Conservation (phyloP, 2,329 filamentous ascomycete species). For the Dactylellina parvicollis region DNA sequence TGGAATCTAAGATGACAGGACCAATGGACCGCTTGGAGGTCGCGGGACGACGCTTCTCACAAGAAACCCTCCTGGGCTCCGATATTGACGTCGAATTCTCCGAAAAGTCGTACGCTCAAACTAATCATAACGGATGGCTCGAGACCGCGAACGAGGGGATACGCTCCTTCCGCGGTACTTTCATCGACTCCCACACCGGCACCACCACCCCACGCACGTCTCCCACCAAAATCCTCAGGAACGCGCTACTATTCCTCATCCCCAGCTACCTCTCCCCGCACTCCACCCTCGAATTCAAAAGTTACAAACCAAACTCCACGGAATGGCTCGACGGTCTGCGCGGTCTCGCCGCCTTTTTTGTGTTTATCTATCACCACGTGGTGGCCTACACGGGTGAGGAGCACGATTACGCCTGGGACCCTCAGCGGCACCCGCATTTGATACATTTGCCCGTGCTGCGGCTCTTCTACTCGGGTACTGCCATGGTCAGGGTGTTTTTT, state of each 20-base stretch:
- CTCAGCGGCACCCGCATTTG: slow-evolving; percentile 54
- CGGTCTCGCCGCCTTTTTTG: slow-evolving; percentile 44
- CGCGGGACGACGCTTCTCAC: slow-evolving; percentile 40
- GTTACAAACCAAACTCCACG: slow-evolving; percentile 48
- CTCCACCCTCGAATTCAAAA: slow-evolving; percentile 54
- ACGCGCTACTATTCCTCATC: slow-evolving; percentile 24
- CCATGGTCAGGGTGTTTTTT: slow-evolving; percentile 57
- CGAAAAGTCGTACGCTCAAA: background rate
- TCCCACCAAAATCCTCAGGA: slow-evolving; percentile 12
- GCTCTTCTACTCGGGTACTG: slow-evolving; percentile 52
- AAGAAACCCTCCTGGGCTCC: slow-evolving; percentile 36
- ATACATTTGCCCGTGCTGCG: slow-evolving; percentile 50
- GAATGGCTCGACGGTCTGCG: slow-evolving; percentile 46
- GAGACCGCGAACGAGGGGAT: background rate
- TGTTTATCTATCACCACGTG: slow-evolving; percentile 56
- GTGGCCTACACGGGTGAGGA: slow-evolving; percentile 31
- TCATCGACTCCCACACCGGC: background rate
- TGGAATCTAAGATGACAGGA: too few relatives aligned
- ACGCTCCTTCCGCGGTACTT: background rate
- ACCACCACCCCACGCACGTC: background rate
- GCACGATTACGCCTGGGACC: slow-evolving; percentile 59
- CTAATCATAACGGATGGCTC: background rate
- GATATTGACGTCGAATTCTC: slow-evolving; percentile 15
- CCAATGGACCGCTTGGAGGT: slow-evolving; percentile 13
- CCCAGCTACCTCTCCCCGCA: slow-evolving; percentile 33